A percentile compares a stretch with the other conserved stretches of the same genome.
These are phyloP conservation scores for Claviceps fusiformis DNA, from an alignment of 2,329 filamentous ascomycete genomes.

Conservation along the genomic window DNA sequence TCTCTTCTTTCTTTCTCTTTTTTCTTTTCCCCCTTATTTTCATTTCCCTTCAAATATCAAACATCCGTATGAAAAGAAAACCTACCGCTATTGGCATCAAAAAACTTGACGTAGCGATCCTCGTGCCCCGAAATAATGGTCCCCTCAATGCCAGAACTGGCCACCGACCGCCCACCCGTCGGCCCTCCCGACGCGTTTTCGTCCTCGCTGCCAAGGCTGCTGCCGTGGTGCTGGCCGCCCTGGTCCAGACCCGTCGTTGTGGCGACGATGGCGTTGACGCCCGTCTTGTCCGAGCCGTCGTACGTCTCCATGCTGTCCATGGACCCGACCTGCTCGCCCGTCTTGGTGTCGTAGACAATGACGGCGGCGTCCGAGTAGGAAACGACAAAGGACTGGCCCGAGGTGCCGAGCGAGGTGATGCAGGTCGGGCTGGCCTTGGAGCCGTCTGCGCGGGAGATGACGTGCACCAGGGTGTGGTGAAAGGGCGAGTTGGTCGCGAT, in stretches of 20 bases:
- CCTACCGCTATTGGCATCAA: conserved; percentile 97
- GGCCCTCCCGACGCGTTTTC: conserved; percentile 55
- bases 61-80: conserved; percentile 11
- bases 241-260: conserved; percentile 75
- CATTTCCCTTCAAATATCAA: too few species aligned
- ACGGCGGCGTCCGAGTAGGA: conserved; percentile 84
- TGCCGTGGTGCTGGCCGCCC: conserved; percentile 36
- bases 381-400: conserved; percentile 82
- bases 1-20: not conserved
- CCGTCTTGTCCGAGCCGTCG: conserved; percentile 63
- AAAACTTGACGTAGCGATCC: conserved; percentile 91
- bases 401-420: conserved; percentile 74
- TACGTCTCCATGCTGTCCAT: conserved; percentile 96
- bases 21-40: not conserved
- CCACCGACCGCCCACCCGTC: conserved; percentile 52
- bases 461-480: conserved; percentile 75
- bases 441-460: conserved; percentile 57
- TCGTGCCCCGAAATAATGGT: conserved; percentile 95
- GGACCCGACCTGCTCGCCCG: conserved; percentile 77
- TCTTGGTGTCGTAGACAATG: conserved; percentile 81
- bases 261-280: conserved; percentile 83
- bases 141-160: conserved; percentile 72
- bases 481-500: conserved; percentile 77
- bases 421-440: conserved; percentile 68
- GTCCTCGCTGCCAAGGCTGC: conserved; percentile 57